Evolutionary conservation across 1,139 yeast species (phyloP).

Genomic region (Geotrichum macrosporum): DNA sequence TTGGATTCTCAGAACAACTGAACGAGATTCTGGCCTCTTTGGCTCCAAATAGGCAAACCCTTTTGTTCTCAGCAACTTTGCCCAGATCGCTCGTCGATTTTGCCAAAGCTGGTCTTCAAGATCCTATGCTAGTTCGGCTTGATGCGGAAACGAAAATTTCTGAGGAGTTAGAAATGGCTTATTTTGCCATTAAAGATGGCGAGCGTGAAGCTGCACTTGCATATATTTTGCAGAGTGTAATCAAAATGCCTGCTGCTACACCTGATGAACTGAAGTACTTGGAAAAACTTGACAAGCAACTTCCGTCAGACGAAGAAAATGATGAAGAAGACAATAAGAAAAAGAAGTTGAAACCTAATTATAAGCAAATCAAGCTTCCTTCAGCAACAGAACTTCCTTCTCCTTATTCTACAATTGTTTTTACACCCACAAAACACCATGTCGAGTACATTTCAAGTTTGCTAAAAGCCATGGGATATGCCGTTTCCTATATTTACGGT

Average conservation of each 20-base stretch:
- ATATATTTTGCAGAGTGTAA: constrained; percentile 71
- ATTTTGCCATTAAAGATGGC: constrained; percentile 69
- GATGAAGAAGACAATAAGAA: constrained; percentile 42
- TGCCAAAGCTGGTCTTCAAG: constrained; percentile 91
- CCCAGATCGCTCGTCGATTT: constrained; percentile 91
- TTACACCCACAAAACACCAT: constrained; percentile 96
- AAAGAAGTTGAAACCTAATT: constrained; percentile 43
- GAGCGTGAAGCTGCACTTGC: constrained; percentile 89
- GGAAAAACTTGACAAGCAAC: constrained; percentile 41
- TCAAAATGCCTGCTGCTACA: constrained; percentile 77
- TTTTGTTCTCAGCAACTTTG: constrained; percentile 89
- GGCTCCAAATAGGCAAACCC: constrained; percentile 78
- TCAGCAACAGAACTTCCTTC: constrained; percentile 82
- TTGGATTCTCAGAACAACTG: constrained; percentile 94
- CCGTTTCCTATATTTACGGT: constrained; percentile 88
- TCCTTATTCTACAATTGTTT: constrained; percentile 79
- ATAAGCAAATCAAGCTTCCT: constrained; percentile 52
- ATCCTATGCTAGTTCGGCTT: constrained; percentile 85
- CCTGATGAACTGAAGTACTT: constrained; percentile 42
- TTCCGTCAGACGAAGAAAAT: constrained; percentile 42
- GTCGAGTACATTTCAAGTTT: constrained; percentile 80
- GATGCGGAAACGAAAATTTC: constrained; percentile 90
- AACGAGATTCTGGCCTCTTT: constrained; percentile 81
- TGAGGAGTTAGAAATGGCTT: constrained; percentile 87
- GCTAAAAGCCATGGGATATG: constrained; percentile 73